These are phyloP conservation scores for Ceratobasidium sp. DNA, from an alignment of 1,284 basidiomycete species.

Conservation along the genomic window DNA sequence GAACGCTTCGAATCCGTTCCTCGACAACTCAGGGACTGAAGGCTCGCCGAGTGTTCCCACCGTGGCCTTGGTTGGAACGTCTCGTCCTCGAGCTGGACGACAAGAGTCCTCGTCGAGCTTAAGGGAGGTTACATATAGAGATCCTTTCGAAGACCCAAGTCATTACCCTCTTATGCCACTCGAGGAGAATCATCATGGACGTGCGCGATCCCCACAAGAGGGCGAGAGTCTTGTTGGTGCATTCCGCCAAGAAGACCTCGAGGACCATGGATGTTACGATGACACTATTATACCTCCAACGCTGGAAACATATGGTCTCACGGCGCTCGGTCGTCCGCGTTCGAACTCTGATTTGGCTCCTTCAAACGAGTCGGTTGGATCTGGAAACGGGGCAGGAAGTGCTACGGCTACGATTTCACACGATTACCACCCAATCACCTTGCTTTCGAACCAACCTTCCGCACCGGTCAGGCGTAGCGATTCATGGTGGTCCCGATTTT, in stretches of 20 bases:
- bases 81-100: conserved; percentile 31
- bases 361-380: conserved; percentile 13
- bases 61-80: background rate
- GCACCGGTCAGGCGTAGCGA: conserved; percentile 40
- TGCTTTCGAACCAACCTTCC: conserved; percentile 33
- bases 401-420: conserved; percentile 17
- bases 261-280: conserved; percentile 37
- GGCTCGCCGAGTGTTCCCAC: background rate
- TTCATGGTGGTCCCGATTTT: conserved; percentile 44
- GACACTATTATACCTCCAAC: conserved; percentile 17
- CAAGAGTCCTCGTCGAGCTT: conserved; percentile 34
- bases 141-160: conserved; percentile 31
- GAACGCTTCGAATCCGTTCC: conserved; percentile 30
- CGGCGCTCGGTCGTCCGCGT: conserved; percentile 14
- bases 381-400: conserved; percentile 5
- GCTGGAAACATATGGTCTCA: conserved; percentile 39
- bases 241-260: conserved; percentile 35
- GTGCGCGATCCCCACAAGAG: conserved; percentile 44
- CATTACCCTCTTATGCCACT: conserved; percentile 20
- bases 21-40: background rate
- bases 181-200: conserved; percentile 48
- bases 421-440: conserved; percentile 14
- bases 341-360: conserved; percentile 23
- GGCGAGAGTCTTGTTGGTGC: conserved; percentile 33
- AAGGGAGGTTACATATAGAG: conserved; percentile 6